Evolutionary conservation across 768 basidiomycete genomes (phyloP).

Genomic region (Lentinula boryana): DNA sequence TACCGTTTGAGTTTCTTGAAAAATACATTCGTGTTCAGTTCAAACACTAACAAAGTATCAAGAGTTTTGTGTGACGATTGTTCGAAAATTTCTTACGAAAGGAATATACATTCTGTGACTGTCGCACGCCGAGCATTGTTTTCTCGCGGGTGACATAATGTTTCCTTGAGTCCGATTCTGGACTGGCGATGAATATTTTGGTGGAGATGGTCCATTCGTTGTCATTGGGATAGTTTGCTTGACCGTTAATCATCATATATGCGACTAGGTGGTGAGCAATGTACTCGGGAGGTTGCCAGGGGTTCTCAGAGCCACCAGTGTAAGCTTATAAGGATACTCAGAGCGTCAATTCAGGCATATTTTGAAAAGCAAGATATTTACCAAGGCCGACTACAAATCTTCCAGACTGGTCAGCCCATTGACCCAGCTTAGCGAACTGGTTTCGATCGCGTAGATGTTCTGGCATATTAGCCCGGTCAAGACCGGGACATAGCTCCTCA

Average conservation of each 20-base stretch:
- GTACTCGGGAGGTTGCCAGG: background rate
- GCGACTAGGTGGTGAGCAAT: background rate
- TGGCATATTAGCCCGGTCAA: background rate
- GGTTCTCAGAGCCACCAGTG: background rate
- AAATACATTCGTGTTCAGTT: no score
- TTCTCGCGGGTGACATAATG: no score
- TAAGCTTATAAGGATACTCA: background rate
- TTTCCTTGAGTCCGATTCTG: no score
- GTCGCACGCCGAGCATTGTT: no score
- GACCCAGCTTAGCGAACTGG: background rate
- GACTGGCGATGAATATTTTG: no score
- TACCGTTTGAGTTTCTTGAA: no score
- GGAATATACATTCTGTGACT: no score
- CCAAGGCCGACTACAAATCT: background rate
- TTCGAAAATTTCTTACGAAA: no score
- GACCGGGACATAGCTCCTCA: background rate
- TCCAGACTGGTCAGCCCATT: background rate
- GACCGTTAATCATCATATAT: background rate
- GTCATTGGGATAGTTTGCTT: background rate
- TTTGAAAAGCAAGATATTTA: background rate
- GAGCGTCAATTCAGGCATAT: no score
- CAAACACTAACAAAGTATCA: no score
- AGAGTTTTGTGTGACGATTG: no score
- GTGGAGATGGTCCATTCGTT: background rate
- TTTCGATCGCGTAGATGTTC: background rate